phyloP scores from a whole-genome alignment of 805 yeast genomes.

The Schizosaccharomyces pombe region DNA sequence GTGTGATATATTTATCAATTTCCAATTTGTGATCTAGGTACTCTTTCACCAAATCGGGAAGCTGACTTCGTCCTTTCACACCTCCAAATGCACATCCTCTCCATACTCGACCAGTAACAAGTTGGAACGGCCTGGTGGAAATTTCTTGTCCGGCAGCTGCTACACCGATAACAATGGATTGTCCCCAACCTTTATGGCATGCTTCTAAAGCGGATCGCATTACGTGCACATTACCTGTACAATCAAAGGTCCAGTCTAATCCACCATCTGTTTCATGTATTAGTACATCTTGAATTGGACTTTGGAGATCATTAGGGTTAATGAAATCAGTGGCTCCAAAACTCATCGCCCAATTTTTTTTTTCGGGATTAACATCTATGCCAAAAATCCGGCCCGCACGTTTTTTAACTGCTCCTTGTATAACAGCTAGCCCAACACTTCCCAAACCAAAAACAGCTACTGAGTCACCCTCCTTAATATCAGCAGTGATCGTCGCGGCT shows the following conservation, averaged over 20 bases:
- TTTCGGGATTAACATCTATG: slow-evolving; percentile 64
- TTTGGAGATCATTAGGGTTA: slow-evolving; percentile 55
- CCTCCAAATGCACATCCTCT: slow-evolving; percentile 98
- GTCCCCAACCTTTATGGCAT: slow-evolving; percentile 98
- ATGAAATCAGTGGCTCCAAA: slow-evolving; percentile 93
- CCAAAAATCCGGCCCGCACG: slow-evolving; percentile 58
- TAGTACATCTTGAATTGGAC: slow-evolving; percentile 56
- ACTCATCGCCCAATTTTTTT: slow-evolving; percentile 62
- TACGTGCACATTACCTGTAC: slow-evolving; percentile 87
- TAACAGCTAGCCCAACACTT: slow-evolving; percentile 85
- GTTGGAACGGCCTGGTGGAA: slow-evolving; percentile 91
- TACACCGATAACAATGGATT: slow-evolving; percentile 84
- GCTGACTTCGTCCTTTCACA: slow-evolving; percentile 87
- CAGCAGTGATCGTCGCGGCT: slow-evolving; percentile 84
- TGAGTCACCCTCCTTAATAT: slow-evolving; percentile 72
- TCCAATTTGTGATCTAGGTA: slow-evolving; percentile 58
- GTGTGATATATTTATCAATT: slow-evolving; percentile 90
- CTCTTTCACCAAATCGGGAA: slow-evolving; percentile 73
- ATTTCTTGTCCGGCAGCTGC: slow-evolving; percentile 97
- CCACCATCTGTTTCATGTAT: slow-evolving; percentile 92
- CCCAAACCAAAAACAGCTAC: slow-evolving; percentile 97
- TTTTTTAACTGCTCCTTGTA: slow-evolving; percentile 76
- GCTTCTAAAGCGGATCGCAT: slow-evolving; percentile 94
- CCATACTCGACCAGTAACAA: slow-evolving; percentile 97
- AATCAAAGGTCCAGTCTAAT: slow-evolving; percentile 83